Conservation (phyloP, 768 basidiomycete genomes). For the Crepidotus variabilis region DNA sequence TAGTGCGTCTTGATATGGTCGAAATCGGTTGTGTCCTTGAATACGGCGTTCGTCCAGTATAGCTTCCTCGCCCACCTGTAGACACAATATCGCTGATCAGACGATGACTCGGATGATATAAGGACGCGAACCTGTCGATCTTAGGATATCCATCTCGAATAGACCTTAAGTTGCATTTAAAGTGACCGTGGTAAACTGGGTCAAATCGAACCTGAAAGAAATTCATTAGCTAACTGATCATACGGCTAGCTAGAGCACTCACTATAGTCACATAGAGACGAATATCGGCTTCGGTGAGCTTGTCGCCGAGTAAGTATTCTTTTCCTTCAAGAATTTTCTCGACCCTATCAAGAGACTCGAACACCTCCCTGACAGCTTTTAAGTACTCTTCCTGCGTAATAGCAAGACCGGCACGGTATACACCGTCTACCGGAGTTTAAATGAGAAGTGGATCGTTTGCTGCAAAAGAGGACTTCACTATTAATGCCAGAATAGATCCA, state of each 20-base stretch:
- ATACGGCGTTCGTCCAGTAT: conserved; percentile 89
- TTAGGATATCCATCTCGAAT: conserved; percentile 87
- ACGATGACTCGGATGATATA: not conserved
- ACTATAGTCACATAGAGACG: conserved; percentile 94
- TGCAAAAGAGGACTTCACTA: conserved; percentile 42
- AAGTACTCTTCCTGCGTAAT: conserved; percentile 78
- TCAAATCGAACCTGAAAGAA: conserved; percentile 74
- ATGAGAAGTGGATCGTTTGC: not conserved
- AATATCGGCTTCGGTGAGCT: conserved; percentile 79
- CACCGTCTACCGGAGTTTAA: conserved; percentile 53
- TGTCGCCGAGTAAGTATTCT: conserved; percentile 80
- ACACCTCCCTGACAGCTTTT: conserved; percentile 67
- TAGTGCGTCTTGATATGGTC: conserved; percentile 82
- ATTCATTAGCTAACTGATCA: not conserved
- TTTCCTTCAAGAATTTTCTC: conserved; percentile 77
- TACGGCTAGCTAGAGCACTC: conserved; percentile 21
- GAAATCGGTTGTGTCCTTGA: conserved; percentile 85
- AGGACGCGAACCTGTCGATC: conserved; percentile 52
- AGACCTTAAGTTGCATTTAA: conserved; percentile 88
- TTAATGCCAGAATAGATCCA: conserved; percentile 88
- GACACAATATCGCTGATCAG: not conserved
- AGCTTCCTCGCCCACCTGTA: conserved; percentile 76
- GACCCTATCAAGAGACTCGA: conserved; percentile 74
- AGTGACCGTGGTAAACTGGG: conserved; percentile 85
- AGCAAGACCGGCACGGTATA: conserved; percentile 90